Conservation (phyloP, 139 green algal species). For the Ettlia oleoabundans region DNA sequence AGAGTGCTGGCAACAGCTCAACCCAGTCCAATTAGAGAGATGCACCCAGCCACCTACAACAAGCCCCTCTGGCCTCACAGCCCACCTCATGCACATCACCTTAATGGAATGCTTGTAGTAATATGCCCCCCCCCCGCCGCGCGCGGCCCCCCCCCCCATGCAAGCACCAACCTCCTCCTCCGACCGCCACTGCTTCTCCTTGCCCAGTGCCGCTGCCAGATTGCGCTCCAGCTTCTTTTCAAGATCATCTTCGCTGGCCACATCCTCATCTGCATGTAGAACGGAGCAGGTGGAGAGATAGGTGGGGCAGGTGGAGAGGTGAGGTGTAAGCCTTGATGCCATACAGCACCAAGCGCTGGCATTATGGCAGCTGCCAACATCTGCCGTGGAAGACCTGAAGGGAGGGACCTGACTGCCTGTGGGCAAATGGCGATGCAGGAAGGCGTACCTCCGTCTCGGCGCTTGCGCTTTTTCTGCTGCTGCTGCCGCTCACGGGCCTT, state of each 20-base stretch:
- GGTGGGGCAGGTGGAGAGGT: not conserved
- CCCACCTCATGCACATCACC: not conserved
- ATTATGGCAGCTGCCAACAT: too few relatives aligned
- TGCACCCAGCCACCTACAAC: too few relatives aligned
- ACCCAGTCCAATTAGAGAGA: too few relatives aligned
- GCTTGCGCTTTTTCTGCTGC: constrained; percentile 5
- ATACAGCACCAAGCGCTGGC: not conserved
- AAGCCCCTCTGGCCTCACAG: too few relatives aligned
- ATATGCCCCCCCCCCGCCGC: too few relatives aligned
- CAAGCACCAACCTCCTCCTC: not conserved
- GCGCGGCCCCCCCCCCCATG: too few relatives aligned
- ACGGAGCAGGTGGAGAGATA: not conserved
- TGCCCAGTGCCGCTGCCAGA: not conserved
- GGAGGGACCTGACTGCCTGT: too few relatives aligned
- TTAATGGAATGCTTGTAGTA: too few relatives aligned
- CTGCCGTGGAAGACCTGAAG: too few relatives aligned
- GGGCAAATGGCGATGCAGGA: too few relatives aligned
- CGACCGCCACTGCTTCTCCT: not conserved
- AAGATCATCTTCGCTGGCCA: constrained; percentile 27
- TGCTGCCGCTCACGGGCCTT: not conserved
- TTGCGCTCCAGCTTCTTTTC: constrained; percentile 11
- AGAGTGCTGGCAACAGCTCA: too few relatives aligned
- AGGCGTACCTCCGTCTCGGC: not conserved
- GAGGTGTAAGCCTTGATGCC: not conserved
- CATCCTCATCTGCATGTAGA: not conserved